These are phyloP conservation scores for Cercospora sp. DNA, from an alignment of 2,329 filamentous ascomycete genomes.

Conservation along the genomic window DNA sequence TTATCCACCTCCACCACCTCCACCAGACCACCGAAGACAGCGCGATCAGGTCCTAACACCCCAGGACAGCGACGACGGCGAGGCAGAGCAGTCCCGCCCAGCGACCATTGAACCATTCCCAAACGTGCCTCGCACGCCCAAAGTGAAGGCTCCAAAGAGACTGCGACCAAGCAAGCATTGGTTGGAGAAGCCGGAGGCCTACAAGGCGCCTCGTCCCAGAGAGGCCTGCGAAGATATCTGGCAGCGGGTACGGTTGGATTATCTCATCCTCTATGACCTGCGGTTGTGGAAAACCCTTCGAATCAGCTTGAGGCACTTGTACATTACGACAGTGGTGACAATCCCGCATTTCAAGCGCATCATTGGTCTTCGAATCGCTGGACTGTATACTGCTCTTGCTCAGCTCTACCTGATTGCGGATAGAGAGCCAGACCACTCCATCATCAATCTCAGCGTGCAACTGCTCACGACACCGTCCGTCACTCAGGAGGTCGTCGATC, in stretches of 20 bases:
- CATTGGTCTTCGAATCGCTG: conserved; percentile 88
- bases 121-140: conserved; percentile 80
- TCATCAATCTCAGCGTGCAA: conserved; percentile 95
- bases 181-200: conserved; percentile 75
- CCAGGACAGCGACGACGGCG: conserved; percentile 42
- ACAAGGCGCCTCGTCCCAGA: conserved; percentile 52
- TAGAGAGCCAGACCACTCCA: conserved; percentile 94
- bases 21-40: conserved; percentile 42
- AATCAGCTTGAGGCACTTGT: conserved; percentile 85
- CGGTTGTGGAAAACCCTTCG: conserved; percentile 95
- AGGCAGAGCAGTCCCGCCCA: conserved; percentile 50
- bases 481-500: conserved; percentile 89
- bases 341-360: conserved; percentile 96
- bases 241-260: conserved; percentile 86
- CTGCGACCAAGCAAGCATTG: conserved; percentile 77
- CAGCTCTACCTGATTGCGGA: conserved; percentile 96
- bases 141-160: conserved; percentile 46
- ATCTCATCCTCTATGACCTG: conserved; percentile 90
- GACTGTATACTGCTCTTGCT: conserved; percentile 87
- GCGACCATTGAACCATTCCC: conserved; percentile 39
- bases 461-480: conserved; percentile 97
- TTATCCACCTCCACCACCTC: conserved; percentile 68
- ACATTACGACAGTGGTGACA: conserved; percentile 93
- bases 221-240: conserved; percentile 80
- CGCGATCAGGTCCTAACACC: conserved; percentile 34